phyloP scores from a whole-genome alignment of 768 basidiomycete species.

The Neoboletus subvelutipes region DNA sequence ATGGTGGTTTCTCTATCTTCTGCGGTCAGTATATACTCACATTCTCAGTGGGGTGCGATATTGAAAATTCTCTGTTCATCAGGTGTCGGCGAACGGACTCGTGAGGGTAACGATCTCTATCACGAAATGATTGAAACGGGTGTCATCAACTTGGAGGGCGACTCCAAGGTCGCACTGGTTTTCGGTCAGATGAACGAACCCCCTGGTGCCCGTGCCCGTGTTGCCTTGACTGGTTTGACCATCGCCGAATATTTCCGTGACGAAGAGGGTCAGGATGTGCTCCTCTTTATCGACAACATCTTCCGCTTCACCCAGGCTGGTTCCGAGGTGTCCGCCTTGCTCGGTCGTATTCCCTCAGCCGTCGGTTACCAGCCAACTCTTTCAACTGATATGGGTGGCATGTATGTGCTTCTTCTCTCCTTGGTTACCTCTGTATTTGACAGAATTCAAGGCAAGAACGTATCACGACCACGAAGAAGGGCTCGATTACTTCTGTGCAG shows the following conservation, averaged over 20 bases:
- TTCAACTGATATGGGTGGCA: constrained; percentile 99
- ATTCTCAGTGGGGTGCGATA: not conserved
- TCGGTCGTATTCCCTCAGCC: constrained; percentile 99
- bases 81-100: constrained; percentile 99
- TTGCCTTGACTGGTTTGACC: constrained; percentile 97
- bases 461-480: constrained; percentile 99
- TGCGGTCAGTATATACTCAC: constrained; percentile 56
- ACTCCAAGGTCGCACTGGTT: constrained; percentile 99
- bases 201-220: constrained; percentile 99
- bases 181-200: constrained; percentile 99
- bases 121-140: constrained; percentile 99
- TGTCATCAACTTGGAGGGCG: constrained; percentile 99
- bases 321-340: constrained; percentile 99
- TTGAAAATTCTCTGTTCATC: constrained; percentile 13
- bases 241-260: constrained; percentile 99
- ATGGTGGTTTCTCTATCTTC: constrained; percentile 99
- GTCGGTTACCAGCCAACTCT: constrained; percentile 99
- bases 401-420: constrained; percentile 53
- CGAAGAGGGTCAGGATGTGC: constrained; percentile 99
- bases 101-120: constrained; percentile 99
- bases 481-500: constrained; percentile 99
- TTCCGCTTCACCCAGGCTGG: constrained; percentile 99
- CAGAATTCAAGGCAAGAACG: constrained; percentile 81
- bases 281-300: constrained; percentile 99
- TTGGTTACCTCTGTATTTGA: constrained; percentile 4